Conservation (phyloP, 495 filamentous ascomycete genomes). For the Penicillium malachiteum region DNA sequence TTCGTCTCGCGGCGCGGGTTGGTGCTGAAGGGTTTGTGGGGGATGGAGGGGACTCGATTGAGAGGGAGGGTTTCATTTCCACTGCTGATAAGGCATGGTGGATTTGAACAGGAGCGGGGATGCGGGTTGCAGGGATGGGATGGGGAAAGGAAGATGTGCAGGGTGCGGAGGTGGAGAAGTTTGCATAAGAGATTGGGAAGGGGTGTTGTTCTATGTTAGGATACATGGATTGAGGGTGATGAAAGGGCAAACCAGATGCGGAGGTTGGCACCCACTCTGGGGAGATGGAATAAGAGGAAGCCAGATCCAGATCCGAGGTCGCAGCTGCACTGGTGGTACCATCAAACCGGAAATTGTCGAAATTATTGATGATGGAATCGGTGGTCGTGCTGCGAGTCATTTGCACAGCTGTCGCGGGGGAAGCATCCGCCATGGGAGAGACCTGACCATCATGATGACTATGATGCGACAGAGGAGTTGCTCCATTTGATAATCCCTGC, state of each 20-base stretch:
- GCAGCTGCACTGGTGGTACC: slow-evolving; percentile 26
- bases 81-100: slow-evolving; percentile 5
- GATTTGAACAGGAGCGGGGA: neutral
- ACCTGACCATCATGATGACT: slow-evolving; percentile 18
- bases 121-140: neutral
- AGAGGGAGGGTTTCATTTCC: slow-evolving; percentile 39
- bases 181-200: slow-evolving; percentile 27
- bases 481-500: slow-evolving; percentile 27
- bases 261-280: slow-evolving; percentile 37
- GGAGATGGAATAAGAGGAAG: slow-evolving; percentile 26
- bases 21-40: slow-evolving; percentile 20
- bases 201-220: slow-evolving; percentile 31
- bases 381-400: slow-evolving; percentile 50
- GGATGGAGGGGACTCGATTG: slow-evolving; percentile 33
- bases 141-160: slow-evolving; percentile 23
- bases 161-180: slow-evolving; percentile 40
- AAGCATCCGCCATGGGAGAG: slow-evolving; percentile 21
- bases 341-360: slow-evolving; percentile 46
- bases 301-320: slow-evolving; percentile 27
- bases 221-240: slow-evolving; percentile 28
- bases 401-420: slow-evolving; percentile 26
- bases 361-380: slow-evolving; percentile 44
- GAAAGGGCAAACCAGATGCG: slow-evolving; percentile 21
- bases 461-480: neutral
- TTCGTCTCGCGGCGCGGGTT: slow-evolving; percentile 41